These are phyloP conservation scores for Herpetomonas tarakana DNA, from an alignment of 208 protist genomes.

Conservation along the genomic window DNA sequence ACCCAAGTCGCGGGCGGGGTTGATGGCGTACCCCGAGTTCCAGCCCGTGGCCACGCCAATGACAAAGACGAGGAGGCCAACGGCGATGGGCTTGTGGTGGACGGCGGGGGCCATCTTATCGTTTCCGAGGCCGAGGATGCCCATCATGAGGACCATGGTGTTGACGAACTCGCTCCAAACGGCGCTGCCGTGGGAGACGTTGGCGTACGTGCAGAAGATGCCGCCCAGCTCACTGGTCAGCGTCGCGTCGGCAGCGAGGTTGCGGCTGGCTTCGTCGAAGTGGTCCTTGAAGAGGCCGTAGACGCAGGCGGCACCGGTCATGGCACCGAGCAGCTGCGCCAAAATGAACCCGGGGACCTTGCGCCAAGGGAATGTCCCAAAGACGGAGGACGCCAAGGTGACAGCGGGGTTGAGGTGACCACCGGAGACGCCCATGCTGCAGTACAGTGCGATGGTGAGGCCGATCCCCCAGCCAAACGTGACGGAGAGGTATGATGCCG, in stretches of 20 bases:
- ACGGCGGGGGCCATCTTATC: conserved; percentile 31
- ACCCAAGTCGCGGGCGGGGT: conserved; percentile 46
- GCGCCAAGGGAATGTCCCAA: conserved; percentile 32
- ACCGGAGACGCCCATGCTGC: conserved; percentile 40
- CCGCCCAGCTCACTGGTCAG: conserved; percentile 25
- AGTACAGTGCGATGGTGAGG: conserved; percentile 34
- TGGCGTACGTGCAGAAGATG: conserved; percentile 51
- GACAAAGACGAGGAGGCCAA: conserved; percentile 35
- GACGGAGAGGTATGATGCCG: conserved; percentile 19
- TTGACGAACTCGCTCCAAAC: conserved; percentile 42
- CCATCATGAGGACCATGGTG: conserved; percentile 39
- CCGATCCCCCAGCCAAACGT: conserved; percentile 46
- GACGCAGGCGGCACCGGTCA: conserved; percentile 30
- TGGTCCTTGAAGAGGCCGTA: conserved; percentile 33
- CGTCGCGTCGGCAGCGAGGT: conserved; percentile 13
- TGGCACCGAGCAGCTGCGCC: conserved; percentile 36
- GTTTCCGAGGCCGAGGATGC: conserved; percentile 41
- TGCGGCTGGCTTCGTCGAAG: conserved; percentile 17
- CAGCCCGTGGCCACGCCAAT: conserved; percentile 36
- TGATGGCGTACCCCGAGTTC: conserved; percentile 45
- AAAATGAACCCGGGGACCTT: conserved; percentile 46
- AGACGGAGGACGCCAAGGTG: conserved; percentile 39
- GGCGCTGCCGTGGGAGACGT: conserved; percentile 18
- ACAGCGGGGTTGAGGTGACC: conserved; percentile 56
- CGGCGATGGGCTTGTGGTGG: conserved; percentile 38